Base-by-base conservation (phyloP, 176 grass and related monocot genomes). In the Zizania latifolia region DNA sequence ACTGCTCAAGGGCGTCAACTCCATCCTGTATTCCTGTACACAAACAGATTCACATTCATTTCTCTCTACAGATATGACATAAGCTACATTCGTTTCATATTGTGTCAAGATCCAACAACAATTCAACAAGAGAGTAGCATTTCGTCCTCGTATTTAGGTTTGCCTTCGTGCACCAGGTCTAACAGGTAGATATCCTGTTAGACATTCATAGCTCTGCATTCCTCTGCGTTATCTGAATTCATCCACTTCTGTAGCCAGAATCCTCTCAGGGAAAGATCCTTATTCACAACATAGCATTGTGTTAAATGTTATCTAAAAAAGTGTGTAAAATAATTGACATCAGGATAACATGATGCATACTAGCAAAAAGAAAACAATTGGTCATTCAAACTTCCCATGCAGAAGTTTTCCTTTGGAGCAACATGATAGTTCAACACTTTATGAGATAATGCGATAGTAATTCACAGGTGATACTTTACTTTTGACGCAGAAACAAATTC, bases 211-310 rank as follows among this genome's bases (percentile, higher is more conserved):
- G 45, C 58, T 81, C 71, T 90, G 46, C 83, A 89, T 53, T 89
- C 90, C 35, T 85, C 59, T 79, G 86, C 48, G 71, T 91, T 91
- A 16, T 91, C 86, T 56, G 80, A 89, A 61, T 58, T 88, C 83
- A 87, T 83, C 83, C 83, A 93, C 70, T 91, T 91, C 72, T 93
- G 86, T 30, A 97, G 70, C 90, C 88, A 97, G 73, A 97, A 97
- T 3, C 88, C 90, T 80, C 61, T 79, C 2, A 89, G 70, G 46
- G 86, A 81, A 80, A 97, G 56, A 91, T 97, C 86, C 88, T 97
- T 71, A 8, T 50, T 62, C 19, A 74, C 8, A 78, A 14, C 46
- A 33, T 54, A 12, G 27, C 23, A 71, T 72, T 22, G 22, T 57
- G 45, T 58, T 31, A 80, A 16, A 3, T 0, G n/a, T n/a, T 50